A percentile compares a stretch with the other conserved stretches of the same genome.
Evolutionary conservation across 75 land plant species (phyloP).

Genomic region (Pinus taeda): DNA sequence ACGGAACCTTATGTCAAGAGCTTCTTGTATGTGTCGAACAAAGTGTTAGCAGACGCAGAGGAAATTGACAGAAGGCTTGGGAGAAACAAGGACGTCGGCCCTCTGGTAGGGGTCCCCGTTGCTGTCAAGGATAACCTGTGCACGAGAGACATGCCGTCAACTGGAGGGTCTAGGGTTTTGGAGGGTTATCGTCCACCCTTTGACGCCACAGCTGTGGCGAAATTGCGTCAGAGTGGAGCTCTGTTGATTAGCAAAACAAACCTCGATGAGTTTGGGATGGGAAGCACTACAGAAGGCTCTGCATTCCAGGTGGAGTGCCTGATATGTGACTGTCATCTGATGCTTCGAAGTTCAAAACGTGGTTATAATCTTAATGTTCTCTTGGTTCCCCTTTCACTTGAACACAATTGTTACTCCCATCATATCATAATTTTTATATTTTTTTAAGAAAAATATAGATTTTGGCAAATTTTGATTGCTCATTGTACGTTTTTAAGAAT

Average conservation of each 20-base stretch:
- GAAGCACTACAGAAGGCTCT: constrained; percentile 87
- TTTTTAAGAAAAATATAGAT: too few relatives aligned
- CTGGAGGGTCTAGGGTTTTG: constrained; percentile 82
- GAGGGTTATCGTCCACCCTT: constrained; percentile 80
- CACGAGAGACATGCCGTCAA: constrained; percentile 81
- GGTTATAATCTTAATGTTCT: background rate
- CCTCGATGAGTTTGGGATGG: constrained; percentile 98
- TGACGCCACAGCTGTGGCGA: constrained; percentile 88
- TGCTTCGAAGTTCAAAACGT: background rate
- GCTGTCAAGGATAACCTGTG: constrained; percentile 94
- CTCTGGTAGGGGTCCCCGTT: constrained; percentile 75
- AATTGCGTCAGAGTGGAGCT: constrained; percentile 61
- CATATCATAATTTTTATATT: too few relatives aligned
- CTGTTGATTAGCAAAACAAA: constrained; percentile 91
- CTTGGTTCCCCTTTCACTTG: background rate
- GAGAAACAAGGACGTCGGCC: constrained; percentile 48
- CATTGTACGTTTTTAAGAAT: too few relatives aligned
- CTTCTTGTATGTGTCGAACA: constrained; percentile 70
- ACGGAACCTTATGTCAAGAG: constrained; percentile 69
- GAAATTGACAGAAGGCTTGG: constrained; percentile 48
- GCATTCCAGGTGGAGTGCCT: constrained; percentile 69
- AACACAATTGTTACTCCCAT: background rate
- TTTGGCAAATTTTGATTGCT: too few relatives aligned
- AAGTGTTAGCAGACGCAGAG: constrained; percentile 52
- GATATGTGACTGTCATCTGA: constrained; percentile 10